Percentiles rank a stretch among this genome's conserved stretches.
phyloP scores from a whole-genome alignment of 2,329 filamentous ascomycete genomes.

The Penicillium sp. region DNA sequence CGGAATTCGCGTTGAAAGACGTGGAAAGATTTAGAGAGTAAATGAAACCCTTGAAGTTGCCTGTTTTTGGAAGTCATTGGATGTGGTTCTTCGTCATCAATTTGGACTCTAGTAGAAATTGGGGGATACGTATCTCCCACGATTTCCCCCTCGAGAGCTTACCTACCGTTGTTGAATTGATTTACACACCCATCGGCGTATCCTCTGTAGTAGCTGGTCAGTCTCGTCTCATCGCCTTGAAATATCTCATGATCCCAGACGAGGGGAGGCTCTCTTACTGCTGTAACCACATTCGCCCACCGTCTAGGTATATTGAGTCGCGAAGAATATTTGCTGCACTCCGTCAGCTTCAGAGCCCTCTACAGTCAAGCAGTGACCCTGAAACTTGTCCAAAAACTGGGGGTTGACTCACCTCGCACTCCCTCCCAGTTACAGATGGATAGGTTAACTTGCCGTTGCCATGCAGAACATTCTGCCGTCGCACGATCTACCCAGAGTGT shows the following conservation, averaged over 20 bases:
- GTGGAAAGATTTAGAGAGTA: constrained; percentile 13
- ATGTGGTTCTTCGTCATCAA: not conserved
- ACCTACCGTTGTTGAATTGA: constrained; percentile 4
- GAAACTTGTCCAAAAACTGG: too few species aligned
- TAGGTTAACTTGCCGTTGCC: constrained; percentile 9
- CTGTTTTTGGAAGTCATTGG: not conserved
- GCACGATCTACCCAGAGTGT: not conserved
- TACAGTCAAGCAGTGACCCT: too few species aligned
- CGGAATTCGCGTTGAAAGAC: constrained; percentile 10
- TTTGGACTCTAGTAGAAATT: too few species aligned
- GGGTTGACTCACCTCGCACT: constrained; percentile 4
- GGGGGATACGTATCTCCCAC: not conserved
- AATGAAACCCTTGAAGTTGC: constrained; percentile 7
- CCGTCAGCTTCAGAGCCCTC: not conserved
- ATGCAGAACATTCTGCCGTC: constrained; percentile 3
- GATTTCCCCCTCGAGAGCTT: not conserved
- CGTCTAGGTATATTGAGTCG: constrained; percentile 15
- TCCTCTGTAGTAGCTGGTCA: constrained; percentile 7
- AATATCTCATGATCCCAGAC: not conserved
- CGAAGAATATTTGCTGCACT: constrained; percentile 15
- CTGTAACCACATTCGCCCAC: constrained; percentile 11
- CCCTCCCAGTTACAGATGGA: constrained; percentile 15
- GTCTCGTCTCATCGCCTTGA: too few species aligned
- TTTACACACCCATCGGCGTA: constrained; percentile 7
- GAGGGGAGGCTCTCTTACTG: constrained; percentile 3